Evolutionary conservation across 2,329 filamentous ascomycete genomes (phyloP), one percentile per base, ranked within the genome.

Genomic region (Claviceps arundinis): DNA sequence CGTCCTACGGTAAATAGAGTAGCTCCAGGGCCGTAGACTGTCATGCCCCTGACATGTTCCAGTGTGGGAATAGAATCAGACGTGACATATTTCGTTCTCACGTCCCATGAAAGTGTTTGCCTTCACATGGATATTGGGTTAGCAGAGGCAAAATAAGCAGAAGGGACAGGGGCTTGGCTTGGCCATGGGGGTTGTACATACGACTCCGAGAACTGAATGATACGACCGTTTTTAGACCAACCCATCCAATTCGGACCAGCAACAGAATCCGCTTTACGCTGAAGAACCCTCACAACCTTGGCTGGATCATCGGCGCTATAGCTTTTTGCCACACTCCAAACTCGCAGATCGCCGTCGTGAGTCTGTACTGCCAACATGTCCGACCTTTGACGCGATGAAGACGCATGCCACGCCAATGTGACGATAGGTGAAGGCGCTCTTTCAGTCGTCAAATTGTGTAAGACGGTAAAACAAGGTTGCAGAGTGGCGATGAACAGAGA

Each of bases 351-450:
- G 19, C 93, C 91, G 63, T 96, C 90, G 50, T 85, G 79, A 3
- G 89, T 93, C 68, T 97, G 91, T 8, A 89, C 87, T 1, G 91
- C 91, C 61, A 98, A 73, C 93, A 98, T 98, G 63, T 97, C 91
- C 1, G 93, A 95, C 69, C 95, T 96, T 67, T 96, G 90, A 58
- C 90, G 88, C 0, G 90, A 86, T 0, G 93, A 96, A 0, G 93
- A 96, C 40, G 91, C 90, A 74, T 98, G 93, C 93, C 93, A 98
- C 54, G 89, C 81, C 19, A 98, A 71, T 8, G 83, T 87, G 4
- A 90, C 82, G 49, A 98, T 89, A 2, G 89, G 86, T 1, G 91
- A 96, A 1, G 93, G 91, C 1, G 81, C 80, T 60, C 88, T 78
- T 0, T 85, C 86, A 0, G 89, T 95, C 48, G 85, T 90, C 57